Evolutionary conservation across 2,329 filamentous ascomycete genomes (phyloP), one percentile per base, ranked within the genome.

Genomic region (Ceratocystiopsis minuta): DNA sequence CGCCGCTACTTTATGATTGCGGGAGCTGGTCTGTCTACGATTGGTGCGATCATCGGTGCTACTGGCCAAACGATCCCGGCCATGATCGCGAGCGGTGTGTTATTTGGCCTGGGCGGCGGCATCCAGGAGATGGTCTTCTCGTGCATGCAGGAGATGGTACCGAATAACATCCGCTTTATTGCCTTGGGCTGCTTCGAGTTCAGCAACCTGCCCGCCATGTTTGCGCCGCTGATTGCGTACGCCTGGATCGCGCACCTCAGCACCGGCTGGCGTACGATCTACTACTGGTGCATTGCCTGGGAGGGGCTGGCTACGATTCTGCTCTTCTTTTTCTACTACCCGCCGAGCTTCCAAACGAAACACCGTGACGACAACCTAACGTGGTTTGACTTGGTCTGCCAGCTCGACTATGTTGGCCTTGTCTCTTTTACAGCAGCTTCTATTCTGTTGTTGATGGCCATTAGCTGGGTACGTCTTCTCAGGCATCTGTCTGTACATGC

Each of bases 71-170:
- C 43, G 34, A 61, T 63, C 42, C 52, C 53, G 12, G 55, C 58
- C 37, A 60, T 61, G 57, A 62, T 63, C 38, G 54, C 53, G 5
- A 54, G 54, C 31, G 57, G 58, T 16, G 54, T 55, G 20, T 49
- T 62, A 20, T 61, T 63, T 42, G 59, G 60, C 12, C 51, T 55
- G 13, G 59, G 58, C 2, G 56, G 55, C 12, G 59, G 59, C 1
- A 57, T 63, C 43, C 54, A 58, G 31, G 59, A 63, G 44, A 60
- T 60, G 59, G 52, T 55, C 5, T 62, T 59, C 45, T 58, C 48
- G 10, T 51, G 49, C 34, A 48, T 50, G 7, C 48, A 58, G 46
- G 60, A 60, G 46, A 54, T 60, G 28, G 56, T 60, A n/a, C 57
- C 57, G 9, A 56, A 52, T 43, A 54, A 52, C 41, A 55, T 53